Evolutionary conservation across 768 basidiomycete genomes (phyloP).

Genomic region (Mycena capillaripes): DNA sequence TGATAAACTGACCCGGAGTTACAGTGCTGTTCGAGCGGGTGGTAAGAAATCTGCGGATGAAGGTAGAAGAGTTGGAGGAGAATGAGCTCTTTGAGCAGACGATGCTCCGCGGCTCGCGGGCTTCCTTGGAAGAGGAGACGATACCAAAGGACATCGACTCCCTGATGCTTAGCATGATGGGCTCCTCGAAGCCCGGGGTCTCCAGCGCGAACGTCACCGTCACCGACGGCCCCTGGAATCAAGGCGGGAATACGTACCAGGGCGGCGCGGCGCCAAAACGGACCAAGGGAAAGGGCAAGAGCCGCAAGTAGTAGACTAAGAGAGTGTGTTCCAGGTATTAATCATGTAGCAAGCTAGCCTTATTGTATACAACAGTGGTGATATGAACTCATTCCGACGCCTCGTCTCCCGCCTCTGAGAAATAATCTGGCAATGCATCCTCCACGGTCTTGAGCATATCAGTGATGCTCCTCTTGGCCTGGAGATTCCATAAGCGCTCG

Average conservation of each 20-base stretch:
- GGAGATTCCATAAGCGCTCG: neutral
- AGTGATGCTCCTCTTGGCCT: constrained; percentile 67
- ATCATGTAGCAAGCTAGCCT: constrained; percentile 29
- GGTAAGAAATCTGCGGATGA: constrained; percentile 50
- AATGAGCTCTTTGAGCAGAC: constrained; percentile 65
- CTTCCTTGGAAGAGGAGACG: constrained; percentile 58
- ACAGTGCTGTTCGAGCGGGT: constrained; percentile 53
- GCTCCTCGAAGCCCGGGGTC: constrained; percentile 39
- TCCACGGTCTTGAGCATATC: constrained; percentile 70
- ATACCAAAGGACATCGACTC: constrained; percentile 61
- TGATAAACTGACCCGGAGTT: neutral
- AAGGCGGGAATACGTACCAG: constrained; percentile 43
- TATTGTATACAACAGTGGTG: constrained; percentile 21
- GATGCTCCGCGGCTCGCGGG: constrained; percentile 60
- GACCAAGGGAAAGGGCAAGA: constrained; percentile 44
- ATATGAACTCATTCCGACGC: constrained; percentile 16
- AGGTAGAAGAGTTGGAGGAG: constrained; percentile 59
- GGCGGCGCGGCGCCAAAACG: constrained; percentile 40
- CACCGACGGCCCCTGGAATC: constrained; percentile 52
- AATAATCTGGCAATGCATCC: constrained; percentile 74
- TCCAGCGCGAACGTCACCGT: constrained; percentile 37
- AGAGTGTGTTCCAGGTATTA: constrained; percentile 4
- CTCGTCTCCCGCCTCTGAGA: constrained; percentile 54
- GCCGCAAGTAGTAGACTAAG: constrained; percentile 40
- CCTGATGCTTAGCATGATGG: constrained; percentile 70